These are phyloP conservation scores for Eleusine indica DNA, from an alignment of 176 grass and related monocot genomes.

Conservation along the genomic window DNA sequence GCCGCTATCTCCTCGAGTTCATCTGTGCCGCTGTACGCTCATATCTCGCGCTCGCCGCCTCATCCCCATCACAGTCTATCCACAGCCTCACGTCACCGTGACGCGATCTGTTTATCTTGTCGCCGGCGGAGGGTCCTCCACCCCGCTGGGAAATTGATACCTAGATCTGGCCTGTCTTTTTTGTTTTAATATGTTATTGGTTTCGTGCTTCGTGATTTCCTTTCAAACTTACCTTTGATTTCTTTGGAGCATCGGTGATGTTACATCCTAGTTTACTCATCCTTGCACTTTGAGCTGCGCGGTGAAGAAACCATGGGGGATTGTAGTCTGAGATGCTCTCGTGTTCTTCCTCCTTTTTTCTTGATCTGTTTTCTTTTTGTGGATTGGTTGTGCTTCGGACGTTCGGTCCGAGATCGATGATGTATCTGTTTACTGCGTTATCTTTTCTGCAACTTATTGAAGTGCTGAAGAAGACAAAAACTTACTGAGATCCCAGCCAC, in stretches of 20 bases:
- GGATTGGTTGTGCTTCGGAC: neutral
- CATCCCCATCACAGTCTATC: neutral
- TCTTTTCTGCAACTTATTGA: neutral
- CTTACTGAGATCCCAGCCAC: neutral
- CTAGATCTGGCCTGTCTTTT: neutral
- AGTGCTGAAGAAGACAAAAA: neutral
- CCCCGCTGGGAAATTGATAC: neutral
- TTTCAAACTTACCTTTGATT: neutral
- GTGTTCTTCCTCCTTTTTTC: neutral
- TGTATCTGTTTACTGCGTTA: neutral
- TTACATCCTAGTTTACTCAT: slow-evolving; percentile 50
- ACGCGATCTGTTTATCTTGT: neutral
- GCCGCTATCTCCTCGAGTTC: neutral
- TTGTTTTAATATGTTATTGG: neutral
- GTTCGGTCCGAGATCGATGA: neutral
- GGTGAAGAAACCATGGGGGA: slow-evolving; percentile 51
- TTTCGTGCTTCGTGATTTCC: neutral
- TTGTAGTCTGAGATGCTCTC: slow-evolving; percentile 51
- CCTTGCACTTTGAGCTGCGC: slow-evolving; percentile 55
- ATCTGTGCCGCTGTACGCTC: neutral
- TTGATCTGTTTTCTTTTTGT: neutral
- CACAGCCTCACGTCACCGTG: neutral
- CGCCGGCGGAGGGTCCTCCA: neutral
- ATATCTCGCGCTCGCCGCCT: neutral
- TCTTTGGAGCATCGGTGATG: slow-evolving; percentile 40